These are phyloP conservation scores for Avena insularis DNA, from an alignment of 176 grass and related monocot species.

Conservation along the genomic window DNA sequence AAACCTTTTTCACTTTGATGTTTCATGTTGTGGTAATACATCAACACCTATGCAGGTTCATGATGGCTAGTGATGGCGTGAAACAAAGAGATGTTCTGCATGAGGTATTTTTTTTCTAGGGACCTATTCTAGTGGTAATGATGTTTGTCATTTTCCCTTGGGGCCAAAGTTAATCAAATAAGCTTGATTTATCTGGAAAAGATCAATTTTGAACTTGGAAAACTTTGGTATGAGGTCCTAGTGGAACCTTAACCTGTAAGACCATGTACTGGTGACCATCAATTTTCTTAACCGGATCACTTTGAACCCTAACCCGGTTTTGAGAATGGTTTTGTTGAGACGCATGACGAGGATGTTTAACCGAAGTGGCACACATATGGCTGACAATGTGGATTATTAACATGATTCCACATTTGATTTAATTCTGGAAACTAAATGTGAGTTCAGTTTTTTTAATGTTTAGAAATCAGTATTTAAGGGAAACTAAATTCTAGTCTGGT, in stretches of 20 bases:
- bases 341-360: background rate
- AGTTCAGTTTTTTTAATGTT: background rate
- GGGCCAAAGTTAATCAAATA: background rate
- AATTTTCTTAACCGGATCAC: background rate
- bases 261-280: background rate
- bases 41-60: conserved; percentile 70
- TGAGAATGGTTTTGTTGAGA: background rate
- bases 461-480: background rate
- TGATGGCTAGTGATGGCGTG: conserved; percentile 94
- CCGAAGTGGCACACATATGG: background rate
- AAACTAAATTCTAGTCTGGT: background rate
- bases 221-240: background rate
- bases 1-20: conserved; percentile 1
- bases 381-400: conserved; percentile 3
- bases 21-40: conserved; percentile 10
- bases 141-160: background rate
- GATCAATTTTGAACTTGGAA: background rate
- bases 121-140: conserved; percentile 27
- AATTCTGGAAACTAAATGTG: conserved; percentile 1
- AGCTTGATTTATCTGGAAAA: background rate
- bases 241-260: background rate
- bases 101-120: conserved; percentile 56
- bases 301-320: background rate
- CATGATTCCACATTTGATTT: conserved; percentile 4
- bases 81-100: conserved; percentile 73